These are phyloP conservation scores for Cyberlindnera misumaiensis DNA, from an alignment of 805 yeast genomes.

Conservation along the genomic window DNA sequence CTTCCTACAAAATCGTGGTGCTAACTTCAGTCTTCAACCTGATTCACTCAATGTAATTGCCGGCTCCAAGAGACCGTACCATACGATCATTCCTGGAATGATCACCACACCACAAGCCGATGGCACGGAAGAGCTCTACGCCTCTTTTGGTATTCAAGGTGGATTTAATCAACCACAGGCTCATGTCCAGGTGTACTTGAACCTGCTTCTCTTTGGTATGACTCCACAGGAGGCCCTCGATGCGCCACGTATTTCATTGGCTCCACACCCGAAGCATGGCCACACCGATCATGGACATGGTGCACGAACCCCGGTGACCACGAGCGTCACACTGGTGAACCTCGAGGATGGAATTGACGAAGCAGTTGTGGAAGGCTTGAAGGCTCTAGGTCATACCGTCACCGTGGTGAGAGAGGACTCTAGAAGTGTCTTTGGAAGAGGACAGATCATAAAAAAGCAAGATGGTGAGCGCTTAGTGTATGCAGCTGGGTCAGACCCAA, in stretches of 20 bases:
- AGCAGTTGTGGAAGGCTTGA: conserved; percentile 39
- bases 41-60: conserved; percentile 54
- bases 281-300: conserved; percentile 49
- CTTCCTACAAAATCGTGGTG: conserved; percentile 69
- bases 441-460: conserved; percentile 59
- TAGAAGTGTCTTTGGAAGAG: conserved; percentile 54
- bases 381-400: conserved; percentile 52
- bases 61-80: conserved; percentile 71
- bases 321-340: conserved; percentile 50
- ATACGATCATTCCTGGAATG: conserved; percentile 80
- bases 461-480: conserved; percentile 40
- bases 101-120: conserved; percentile 40
- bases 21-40: conserved; percentile 58
- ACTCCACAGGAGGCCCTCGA: conserved; percentile 72
- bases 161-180: conserved; percentile 86
- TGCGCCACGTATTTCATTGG: conserved; percentile 64
- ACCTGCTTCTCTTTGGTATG: conserved; percentile 53
- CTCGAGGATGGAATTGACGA: conserved; percentile 58
- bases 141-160: conserved; percentile 80
- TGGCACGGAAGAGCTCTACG: conserved; percentile 44
- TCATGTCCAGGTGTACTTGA: conserved; percentile 70
- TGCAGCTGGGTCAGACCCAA: conserved; percentile 69
- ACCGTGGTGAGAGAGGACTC: conserved; percentile 33
- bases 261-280: conserved; percentile 39
- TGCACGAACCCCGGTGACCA: conserved; percentile 57